phyloP scores from a whole-genome alignment of 176 grass and related monocot genomes.

The Triticum aestivum region DNA sequence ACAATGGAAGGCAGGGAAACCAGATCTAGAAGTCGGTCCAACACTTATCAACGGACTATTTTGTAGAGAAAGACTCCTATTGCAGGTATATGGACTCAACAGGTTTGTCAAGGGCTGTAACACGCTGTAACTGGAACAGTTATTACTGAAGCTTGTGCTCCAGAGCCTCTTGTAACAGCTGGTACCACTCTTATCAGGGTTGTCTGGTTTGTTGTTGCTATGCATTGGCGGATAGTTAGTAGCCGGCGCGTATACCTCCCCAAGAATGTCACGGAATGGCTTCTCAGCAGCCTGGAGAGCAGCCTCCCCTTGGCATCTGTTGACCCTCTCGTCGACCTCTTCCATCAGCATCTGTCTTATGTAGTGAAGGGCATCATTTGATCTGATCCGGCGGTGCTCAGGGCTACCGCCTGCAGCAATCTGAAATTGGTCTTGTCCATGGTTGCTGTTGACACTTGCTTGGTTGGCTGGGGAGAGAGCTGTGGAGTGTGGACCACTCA shows the following conservation, averaged over 20 bases:
- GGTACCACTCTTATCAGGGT: not conserved
- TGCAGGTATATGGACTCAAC: not conserved
- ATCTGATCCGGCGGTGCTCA: constrained; percentile 20
- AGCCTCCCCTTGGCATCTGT: constrained; percentile 2
- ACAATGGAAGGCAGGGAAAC: not conserved
- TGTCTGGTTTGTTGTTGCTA: not conserved
- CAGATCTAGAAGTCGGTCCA: not conserved
- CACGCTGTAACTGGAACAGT: not conserved
- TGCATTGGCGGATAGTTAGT: not conserved
- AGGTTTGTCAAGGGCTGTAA: not conserved
- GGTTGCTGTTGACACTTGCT: not conserved
- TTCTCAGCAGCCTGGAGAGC: constrained; percentile 45
- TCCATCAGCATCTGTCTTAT: constrained; percentile 46
- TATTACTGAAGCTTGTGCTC: not conserved
- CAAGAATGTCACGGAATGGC: constrained; percentile 43
- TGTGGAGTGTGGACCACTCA: no score
- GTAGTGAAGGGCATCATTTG: constrained; percentile 34
- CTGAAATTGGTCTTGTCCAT: not conserved
- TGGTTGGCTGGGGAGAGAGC: no score
- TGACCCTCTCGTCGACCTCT: constrained; percentile 24
- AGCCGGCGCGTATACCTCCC: constrained; percentile 15
- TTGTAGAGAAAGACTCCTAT: not conserved
- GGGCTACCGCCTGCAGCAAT: not conserved
- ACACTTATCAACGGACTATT: not conserved
- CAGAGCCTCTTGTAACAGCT: not conserved